Evolutionary conservation across 1,284 basidiomycete species (phyloP).

Genomic region (Marasmius sp.): DNA sequence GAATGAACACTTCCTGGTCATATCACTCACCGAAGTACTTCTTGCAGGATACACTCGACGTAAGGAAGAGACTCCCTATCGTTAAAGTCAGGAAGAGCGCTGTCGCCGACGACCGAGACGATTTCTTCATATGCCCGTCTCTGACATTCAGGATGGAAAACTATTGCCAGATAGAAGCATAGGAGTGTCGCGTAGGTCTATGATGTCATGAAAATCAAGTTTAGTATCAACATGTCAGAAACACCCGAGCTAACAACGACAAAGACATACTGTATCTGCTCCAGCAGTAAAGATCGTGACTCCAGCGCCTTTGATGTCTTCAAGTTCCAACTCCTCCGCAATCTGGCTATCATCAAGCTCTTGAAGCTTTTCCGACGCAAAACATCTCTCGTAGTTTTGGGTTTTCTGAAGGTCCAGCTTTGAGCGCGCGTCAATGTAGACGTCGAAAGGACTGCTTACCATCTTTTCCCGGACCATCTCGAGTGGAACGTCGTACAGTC

Average conservation of each 20-base stretch:
- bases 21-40: slow-evolving; percentile 2
- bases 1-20: too few species aligned
- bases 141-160: slow-evolving; percentile 10
- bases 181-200: slow-evolving; percentile 5
- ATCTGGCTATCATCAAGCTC: neutral
- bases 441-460: slow-evolving; percentile 8
- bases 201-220: neutral
- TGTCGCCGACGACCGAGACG: neutral
- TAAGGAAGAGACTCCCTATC: slow-evolving; percentile 8
- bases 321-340: neutral
- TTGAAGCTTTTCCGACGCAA: neutral
- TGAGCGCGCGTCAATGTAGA: neutral
- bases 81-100: slow-evolving; percentile 1
- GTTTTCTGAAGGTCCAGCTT: neutral
- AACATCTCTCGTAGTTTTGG: neutral
- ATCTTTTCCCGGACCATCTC: slow-evolving; percentile 14
- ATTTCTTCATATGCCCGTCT: slow-evolving; percentile 6
- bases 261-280: neutral
- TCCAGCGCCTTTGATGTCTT: slow-evolving; percentile 3
- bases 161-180: slow-evolving; percentile 3
- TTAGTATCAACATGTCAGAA: neutral
- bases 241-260: neutral
- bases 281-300: slow-evolving; percentile 2
- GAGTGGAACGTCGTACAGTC: slow-evolving; percentile 10
- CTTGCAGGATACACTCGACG: slow-evolving; percentile 8